phyloP scores from a whole-genome alignment of 805 yeast genomes.

The Wickerhamomyces pijperi region DNA sequence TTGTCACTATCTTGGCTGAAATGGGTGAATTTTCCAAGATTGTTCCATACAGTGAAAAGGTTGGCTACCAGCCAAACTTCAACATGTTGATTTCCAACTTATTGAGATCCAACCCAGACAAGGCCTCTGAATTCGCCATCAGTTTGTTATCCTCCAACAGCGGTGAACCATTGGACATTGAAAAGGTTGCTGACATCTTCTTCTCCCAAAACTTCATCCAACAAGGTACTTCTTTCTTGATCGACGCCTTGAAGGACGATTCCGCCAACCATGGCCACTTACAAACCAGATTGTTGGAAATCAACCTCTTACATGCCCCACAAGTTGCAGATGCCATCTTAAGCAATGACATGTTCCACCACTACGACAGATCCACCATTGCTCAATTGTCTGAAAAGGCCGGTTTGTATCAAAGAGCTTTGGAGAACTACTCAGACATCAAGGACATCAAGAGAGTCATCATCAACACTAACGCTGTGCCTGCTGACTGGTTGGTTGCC shows the following conservation, averaged over 20 bases:
- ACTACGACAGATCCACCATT: constrained; percentile 86
- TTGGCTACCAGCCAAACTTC: constrained; percentile 81
- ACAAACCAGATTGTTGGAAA: constrained; percentile 90
- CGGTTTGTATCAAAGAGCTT: constrained; percentile 91
- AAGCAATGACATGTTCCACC: constrained; percentile 91
- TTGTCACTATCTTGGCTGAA: constrained; percentile 86
- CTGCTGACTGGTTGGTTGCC: constrained; percentile 86
- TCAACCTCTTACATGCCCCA: constrained; percentile 90
- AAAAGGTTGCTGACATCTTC: constrained; percentile 85
- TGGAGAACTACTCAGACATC: constrained; percentile 90
- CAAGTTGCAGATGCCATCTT: constrained; percentile 99
- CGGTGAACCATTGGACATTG: constrained; percentile 57
- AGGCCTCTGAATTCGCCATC: constrained; percentile 94
- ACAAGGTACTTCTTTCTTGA: constrained; percentile 94
- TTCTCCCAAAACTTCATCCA: constrained; percentile 89
- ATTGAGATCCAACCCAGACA: constrained; percentile 90
- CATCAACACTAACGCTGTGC: constrained; percentile 74
- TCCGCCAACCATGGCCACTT: constrained; percentile 90
- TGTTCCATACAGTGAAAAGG: constrained; percentile 85
- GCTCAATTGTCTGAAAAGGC: constrained; percentile 92
- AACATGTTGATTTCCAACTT: constrained; percentile 82
- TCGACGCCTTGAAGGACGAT: constrained; percentile 91
- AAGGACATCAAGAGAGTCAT: constrained; percentile 93
- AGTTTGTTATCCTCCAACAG: constrained; percentile 60
- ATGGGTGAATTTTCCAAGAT: constrained; percentile 94